Percentiles rank a stretch among this genome's conserved stretches.
phyloP scores from a whole-genome alignment of 305 asterid species.

The Fraxinus greggii region DNA sequence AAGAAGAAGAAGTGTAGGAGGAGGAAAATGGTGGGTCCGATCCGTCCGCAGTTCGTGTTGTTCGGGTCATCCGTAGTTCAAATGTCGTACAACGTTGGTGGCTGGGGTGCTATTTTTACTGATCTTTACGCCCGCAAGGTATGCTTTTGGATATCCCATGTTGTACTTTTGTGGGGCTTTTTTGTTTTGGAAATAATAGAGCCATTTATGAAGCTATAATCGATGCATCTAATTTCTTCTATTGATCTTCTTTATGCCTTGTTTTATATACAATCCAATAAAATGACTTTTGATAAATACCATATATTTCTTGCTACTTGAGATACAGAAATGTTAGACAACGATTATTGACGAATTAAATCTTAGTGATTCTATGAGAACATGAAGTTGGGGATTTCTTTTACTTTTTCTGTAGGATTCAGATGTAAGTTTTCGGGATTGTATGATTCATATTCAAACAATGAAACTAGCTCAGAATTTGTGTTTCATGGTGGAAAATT shows the following conservation, averaged over 20 bases:
- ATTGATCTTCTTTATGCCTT: background rate
- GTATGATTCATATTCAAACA: background rate
- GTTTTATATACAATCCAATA: background rate
- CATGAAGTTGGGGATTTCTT: background rate
- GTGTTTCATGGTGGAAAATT: background rate
- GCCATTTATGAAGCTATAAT: background rate
- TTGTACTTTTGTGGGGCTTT: background rate
- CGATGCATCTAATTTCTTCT: background rate
- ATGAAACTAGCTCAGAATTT: background rate
- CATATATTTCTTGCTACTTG: background rate
- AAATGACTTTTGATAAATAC: background rate
- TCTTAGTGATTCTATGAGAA: background rate
- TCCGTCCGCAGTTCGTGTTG: constrained; percentile 60
- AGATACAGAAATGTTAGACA: background rate
- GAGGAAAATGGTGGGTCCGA: constrained; percentile 50
- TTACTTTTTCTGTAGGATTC: background rate
- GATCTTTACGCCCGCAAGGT: constrained; percentile 80
- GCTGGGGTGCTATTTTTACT: constrained; percentile 75
- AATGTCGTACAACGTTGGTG: constrained; percentile 45
- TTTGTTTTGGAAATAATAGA: background rate
- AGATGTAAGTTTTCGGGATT: background rate
- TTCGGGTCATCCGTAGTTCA: constrained; percentile 89
- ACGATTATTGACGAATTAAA: background rate
- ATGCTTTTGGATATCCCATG: background rate
- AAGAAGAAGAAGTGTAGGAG: background rate